A percentile compares a stretch with the other conserved stretches of the same genome.
Evolutionary conservation across 2,329 filamentous ascomycete genomes (phyloP).

Genomic region (Pseudocercospora pini-densiflorae): DNA sequence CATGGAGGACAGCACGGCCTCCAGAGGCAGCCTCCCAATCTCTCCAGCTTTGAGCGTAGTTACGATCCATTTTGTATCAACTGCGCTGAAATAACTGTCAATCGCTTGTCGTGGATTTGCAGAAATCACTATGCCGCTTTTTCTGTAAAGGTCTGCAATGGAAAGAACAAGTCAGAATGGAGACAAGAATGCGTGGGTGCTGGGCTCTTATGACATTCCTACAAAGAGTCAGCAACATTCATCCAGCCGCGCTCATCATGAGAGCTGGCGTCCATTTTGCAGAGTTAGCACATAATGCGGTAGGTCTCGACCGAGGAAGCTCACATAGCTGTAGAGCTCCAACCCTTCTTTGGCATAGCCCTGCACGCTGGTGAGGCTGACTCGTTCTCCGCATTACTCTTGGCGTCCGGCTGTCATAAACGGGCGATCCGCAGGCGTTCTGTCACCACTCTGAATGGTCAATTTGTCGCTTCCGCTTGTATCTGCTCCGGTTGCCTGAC

Average conservation of each 20-base stretch:
- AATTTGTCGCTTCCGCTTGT: neutral
- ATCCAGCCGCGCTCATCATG: neutral
- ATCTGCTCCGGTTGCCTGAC: neutral
- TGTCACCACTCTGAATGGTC: neutral
- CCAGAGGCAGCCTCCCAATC: constrained; percentile 29
- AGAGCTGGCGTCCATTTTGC: neutral
- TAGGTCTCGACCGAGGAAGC: constrained; percentile 4
- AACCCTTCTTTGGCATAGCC: neutral
- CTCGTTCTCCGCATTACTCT: constrained; percentile 9
- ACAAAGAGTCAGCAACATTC: neutral
- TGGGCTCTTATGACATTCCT: neutral
- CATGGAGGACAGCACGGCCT: constrained; percentile 29
- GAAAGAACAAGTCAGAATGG: neutral
- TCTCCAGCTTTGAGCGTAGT: constrained; percentile 31
- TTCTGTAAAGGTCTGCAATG: no score
- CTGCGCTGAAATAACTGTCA: no score
- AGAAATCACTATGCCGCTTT: no score
- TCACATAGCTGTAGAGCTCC: neutral
- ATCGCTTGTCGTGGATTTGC: no score
- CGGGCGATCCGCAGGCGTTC: neutral
- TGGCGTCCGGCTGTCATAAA: neutral
- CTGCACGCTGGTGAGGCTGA: neutral
- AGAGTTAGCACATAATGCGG: neutral
- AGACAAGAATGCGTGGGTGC: neutral
- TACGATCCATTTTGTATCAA: constrained; percentile 19